A percentile compares a stretch with the other conserved stretches of the same genome.
Evolutionary conservation across 805 yeast genomes (phyloP).

Genomic region (Zygoascus flipseniorum): DNA sequence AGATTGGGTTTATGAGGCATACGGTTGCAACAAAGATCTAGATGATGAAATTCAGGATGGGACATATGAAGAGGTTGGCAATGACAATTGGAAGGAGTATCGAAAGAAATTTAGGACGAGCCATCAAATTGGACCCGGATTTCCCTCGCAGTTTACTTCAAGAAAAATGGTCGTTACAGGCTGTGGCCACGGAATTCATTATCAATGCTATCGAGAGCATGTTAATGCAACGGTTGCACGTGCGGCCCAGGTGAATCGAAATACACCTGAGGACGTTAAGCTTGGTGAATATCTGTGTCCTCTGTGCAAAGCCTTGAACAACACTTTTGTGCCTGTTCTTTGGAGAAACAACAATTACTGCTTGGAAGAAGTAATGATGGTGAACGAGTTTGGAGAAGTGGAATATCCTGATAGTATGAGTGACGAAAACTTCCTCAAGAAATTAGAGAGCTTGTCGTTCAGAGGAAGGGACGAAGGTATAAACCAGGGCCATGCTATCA

Average conservation of each 20-base stretch:
- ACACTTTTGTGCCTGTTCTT: constrained; percentile 70
- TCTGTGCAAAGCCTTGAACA: constrained; percentile 78
- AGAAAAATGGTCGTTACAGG: constrained; percentile 43
- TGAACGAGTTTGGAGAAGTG: background rate
- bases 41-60: constrained; percentile 17
- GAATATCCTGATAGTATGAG: constrained; percentile 1
- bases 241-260: constrained; percentile 68
- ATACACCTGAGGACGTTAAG: constrained; percentile 65
- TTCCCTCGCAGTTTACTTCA: constrained; percentile 29
- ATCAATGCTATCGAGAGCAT: constrained; percentile 54
- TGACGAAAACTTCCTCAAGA: background rate
- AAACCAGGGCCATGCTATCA: background rate
- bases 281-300: constrained; percentile 81
- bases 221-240: constrained; percentile 50
- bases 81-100: constrained; percentile 33
- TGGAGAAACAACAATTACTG: constrained; percentile 41
- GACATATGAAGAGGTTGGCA: constrained; percentile 12
- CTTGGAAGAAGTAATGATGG: background rate
- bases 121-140: constrained; percentile 63
- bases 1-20: constrained; percentile 60
- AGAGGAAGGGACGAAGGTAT: background rate
- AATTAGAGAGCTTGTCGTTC: background rate
- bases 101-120: constrained; percentile 32
- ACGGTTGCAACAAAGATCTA: constrained; percentile 41
- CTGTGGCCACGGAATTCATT: constrained; percentile 94